Base-by-base conservation (phyloP, 805 yeast species). In the Metschnikowia orientalis region DNA sequence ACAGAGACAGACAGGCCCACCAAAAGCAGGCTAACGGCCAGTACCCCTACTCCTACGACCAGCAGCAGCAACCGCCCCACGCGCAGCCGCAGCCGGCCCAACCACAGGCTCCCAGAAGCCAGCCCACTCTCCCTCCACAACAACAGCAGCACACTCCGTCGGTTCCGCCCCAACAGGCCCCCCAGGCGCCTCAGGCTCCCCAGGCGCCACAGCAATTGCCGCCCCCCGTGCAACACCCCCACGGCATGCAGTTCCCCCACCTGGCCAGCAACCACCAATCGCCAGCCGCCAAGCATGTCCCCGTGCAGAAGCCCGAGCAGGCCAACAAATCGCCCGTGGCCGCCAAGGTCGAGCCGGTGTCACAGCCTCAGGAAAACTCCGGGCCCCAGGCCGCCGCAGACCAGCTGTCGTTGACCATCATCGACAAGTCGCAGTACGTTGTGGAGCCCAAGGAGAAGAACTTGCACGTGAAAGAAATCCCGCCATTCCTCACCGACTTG, bases 401-500 rank as follows among this genome's bases (percentile, higher is more conserved):
- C 15, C 35, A 20, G 30, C 22, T 33, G 18, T 63, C 58, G 35
- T 54, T 66, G 46, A 53, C 61, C 9, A 49, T 65, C 15, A 49
- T 63, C 32, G 70, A 65, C 49, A 57, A 59, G 48, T 47, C 59
- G 18, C 70, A 66, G 42, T 66, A 66, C 49, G 47, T 64, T 20
- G 70, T 64, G 23, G 55, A 66, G 40, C 65, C 72, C 0, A 48
- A 57, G 29, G 66, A 66, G 59, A 58, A 67, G 63, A 55, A 75
- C 51, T 53, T 61, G 33, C 88, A 81, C 55, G 72, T 74, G 37
- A 82, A 83, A 56, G 85, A 81, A 42, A 79, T 81, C 40, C 94
- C 94, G 8, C 85, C 84, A n/a, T 83, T 81, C 51, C 71, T 83
- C 53, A 62, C 77, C 24, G 94, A 85, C 53, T 71, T 87, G 53